Conservation (phyloP, 192 early-diverging fungal species). For the Coemansia sp. region DNA sequence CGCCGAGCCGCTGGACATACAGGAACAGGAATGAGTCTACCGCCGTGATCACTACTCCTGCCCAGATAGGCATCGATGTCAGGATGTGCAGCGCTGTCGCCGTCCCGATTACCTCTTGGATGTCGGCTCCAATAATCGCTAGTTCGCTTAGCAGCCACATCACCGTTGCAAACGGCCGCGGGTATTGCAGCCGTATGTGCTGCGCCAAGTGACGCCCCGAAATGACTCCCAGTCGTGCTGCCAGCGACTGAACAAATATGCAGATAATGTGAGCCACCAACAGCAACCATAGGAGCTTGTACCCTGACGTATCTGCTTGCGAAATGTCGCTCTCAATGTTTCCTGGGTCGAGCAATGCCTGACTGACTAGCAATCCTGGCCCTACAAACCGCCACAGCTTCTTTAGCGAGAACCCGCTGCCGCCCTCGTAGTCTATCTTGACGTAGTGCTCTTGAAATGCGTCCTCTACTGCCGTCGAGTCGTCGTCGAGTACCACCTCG, state of each 20-base stretch:
- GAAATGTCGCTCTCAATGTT: constrained; percentile 75
- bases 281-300: constrained; percentile 66
- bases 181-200: constrained; percentile 56
- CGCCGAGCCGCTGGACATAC: constrained; percentile 63
- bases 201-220: constrained; percentile 69
- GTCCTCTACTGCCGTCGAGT: constrained; percentile 39
- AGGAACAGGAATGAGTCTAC: constrained; percentile 83
- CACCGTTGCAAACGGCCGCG: constrained; percentile 45
- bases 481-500: constrained; percentile 32
- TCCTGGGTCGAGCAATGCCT: constrained; percentile 71
- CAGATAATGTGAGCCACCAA: constrained; percentile 64
- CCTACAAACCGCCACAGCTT: constrained; percentile 67
- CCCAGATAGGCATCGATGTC: constrained; percentile 67
- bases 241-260: constrained; percentile 64
- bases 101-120: constrained; percentile 84
- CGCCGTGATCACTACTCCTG: constrained; percentile 79
- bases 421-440: constrained; percentile 37
- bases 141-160: constrained; percentile 65
- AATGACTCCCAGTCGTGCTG: constrained; percentile 65
- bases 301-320: constrained; percentile 64
- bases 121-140: constrained; percentile 73
- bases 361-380: constrained; percentile 61
- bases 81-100: constrained; percentile 85
- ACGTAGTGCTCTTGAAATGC: constrained; percentile 35
- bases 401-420: constrained; percentile 55